Conservation (phyloP, 2,329 filamentous ascomycete species). For the Dactylellina drechsleri region DNA sequence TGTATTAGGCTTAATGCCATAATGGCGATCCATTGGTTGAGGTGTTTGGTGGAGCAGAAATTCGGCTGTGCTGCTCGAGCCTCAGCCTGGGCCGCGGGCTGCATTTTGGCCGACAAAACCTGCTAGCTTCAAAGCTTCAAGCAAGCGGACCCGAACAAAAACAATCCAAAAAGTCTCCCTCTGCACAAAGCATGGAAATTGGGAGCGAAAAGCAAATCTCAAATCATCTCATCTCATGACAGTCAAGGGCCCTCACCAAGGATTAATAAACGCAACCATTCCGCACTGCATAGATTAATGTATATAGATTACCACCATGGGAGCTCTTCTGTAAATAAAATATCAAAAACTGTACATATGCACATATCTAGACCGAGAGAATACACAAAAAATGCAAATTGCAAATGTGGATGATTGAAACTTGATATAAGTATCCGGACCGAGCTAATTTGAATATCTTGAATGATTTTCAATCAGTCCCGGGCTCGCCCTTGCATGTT, state of each 20-base stretch:
- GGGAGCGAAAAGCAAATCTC: constrained; percentile 1
- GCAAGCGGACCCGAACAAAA: constrained; percentile 20
- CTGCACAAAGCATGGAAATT: background rate
- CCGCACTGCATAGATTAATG: background rate
- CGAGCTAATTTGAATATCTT: too few species aligned
- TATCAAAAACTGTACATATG: constrained; percentile 27
- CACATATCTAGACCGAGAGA: background rate
- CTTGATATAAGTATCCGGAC: too few species aligned
- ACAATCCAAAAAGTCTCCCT: background rate
- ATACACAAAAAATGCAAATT: background rate
- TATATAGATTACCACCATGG: background rate
- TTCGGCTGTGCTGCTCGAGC: constrained; percentile 43
- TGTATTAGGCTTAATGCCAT: constrained; percentile 48
- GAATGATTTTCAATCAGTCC: too few species aligned
- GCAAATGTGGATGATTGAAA: too few species aligned
- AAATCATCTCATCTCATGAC: constrained; percentile 40
- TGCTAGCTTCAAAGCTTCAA: constrained; percentile 5
- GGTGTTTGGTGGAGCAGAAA: constrained; percentile 40
- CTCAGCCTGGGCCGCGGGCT: background rate
- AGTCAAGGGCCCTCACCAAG: constrained; percentile 1
- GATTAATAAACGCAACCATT: constrained; percentile 6
- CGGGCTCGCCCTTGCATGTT: too few species aligned
- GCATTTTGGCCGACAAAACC: constrained; percentile 32
- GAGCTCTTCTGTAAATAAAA: constrained; percentile 41
- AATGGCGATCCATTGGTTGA: constrained; percentile 29